These are phyloP conservation scores for Immersiporthe knoxdaviesiana DNA, from an alignment of 2,329 filamentous ascomycete genomes.

Conservation along the genomic window DNA sequence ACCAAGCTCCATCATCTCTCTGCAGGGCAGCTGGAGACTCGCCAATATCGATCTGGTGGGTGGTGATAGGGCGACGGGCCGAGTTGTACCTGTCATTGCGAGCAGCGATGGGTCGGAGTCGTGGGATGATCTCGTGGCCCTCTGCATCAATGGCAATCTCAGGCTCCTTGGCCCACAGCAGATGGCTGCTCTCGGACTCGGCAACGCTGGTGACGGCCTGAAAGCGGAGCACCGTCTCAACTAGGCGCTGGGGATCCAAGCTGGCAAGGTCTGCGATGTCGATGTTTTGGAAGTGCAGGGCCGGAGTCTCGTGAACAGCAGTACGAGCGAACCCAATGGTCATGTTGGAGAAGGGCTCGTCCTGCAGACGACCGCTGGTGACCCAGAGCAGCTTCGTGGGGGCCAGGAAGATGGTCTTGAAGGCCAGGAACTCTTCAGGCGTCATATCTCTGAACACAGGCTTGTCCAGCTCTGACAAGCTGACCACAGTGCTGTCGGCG, in stretches of 20 bases:
- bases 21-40: not conserved
- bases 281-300: conserved; percentile 32
- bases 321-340: conserved; percentile 34
- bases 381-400: conserved; percentile 34
- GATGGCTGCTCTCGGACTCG: not conserved
- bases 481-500: conserved; percentile 25
- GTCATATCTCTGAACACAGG: conserved; percentile 34
- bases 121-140: conserved; percentile 19
- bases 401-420: conserved; percentile 31
- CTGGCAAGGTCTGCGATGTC: conserved; percentile 29
- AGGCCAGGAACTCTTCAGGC: conserved; percentile 13
- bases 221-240: conserved; percentile 29
- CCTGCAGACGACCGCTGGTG: conserved; percentile 30
- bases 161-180: conserved; percentile 29
- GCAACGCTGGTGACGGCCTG: not conserved
- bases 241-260: conserved; percentile 25
- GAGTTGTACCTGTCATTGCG: conserved; percentile 33
- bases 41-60: not conserved
- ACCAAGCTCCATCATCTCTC: not conserved
- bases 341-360: conserved; percentile 35
- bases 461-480: conserved; percentile 35
- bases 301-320: conserved; percentile 28
- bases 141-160: conserved; percentile 29
- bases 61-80: not conserved
- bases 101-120: conserved; percentile 19